Base-by-base conservation (phyloP, 768 basidiomycete species). In the Calocybe indica region DNA sequence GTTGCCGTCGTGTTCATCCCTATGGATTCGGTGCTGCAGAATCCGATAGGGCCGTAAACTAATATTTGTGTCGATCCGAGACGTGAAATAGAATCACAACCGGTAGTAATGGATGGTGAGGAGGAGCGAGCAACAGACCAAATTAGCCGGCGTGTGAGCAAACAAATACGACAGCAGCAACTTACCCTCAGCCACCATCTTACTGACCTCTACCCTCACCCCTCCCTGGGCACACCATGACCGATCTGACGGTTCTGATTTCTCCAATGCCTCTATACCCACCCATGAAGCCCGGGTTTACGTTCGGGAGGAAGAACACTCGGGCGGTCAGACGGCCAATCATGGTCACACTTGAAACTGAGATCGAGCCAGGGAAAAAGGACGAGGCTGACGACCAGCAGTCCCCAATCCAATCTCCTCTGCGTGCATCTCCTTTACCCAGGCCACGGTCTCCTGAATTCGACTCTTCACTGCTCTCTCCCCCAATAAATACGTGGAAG, bases 211-310 rank as follows among this genome's bases (percentile, higher is more conserved):
- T n/a, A n/a, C n/a, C n/a, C n/a, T n/a, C n/a, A n/a, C n/a, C n/a
- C n/a, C n/a, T n/a, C n/a, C n/a, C n/a, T n/a, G n/a, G n/a, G n/a
- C n/a, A n/a, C n/a, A n/a, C 55, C 36, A 77, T 77, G 75, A 67
- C 76, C 4, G 77, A 78, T 59, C 67, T 78, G 13, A 78, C 76
- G 1, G 74, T 77, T 29, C 69, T 79, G 39, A 64, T 76, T 37
- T 70, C 73, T n/a, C 73, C 75, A 2, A 67, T 68, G 13, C 71
- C 73, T 31, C 60, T 75, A 40, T 67, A 71, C 51, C 69, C 72
- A 56, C 45, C 57, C 57, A 14, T 54, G 52, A 6, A 51, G 47
- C 2, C 30, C 44, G 11, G 44, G 22, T 22, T 4, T 45, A 2
- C 31, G 34, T 31, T 5, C 8, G 22, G 42, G 34, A n/a, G 13